Evolutionary conservation across 2,329 filamentous ascomycete genomes (phyloP), one percentile per base, ranked within the genome.

Genomic region (Xylariomycetidae sp.): DNA sequence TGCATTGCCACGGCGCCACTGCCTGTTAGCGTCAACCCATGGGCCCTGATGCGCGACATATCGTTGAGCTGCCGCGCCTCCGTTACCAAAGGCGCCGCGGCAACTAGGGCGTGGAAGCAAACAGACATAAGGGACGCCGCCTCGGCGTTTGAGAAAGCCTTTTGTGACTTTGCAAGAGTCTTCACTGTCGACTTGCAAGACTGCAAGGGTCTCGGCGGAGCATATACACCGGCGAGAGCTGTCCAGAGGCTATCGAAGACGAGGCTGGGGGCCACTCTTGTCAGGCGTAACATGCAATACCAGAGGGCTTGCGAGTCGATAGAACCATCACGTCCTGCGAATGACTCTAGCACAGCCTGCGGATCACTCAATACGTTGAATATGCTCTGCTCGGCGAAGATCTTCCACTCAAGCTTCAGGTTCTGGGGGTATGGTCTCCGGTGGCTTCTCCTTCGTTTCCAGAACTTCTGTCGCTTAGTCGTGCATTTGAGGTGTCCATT

Each of bases 191-290:
- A 61, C 7, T 57, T 58, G 27, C 61, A 51, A 8, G 59, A 54
- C 36, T 64, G 64, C 1, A 72, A 46, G 5, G 59, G 44, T 35
- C 62, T 60, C 2, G 76, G 73, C 2, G 73, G 67, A n/a, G 64
- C 59, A 44, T 81, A 82, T 4, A 82, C 59, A 29, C 65, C 65
- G 6, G 67, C 70, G 2, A 76, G 65, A 5, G 74, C 74, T 42
- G 74, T 63, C 79, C 79, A 84, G 5, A 83, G 61, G 46, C 74
- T 78, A 48, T 81, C 72, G 32, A 80, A 71, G 2, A 82, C 74
- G 14, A 81, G 52, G 29, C 61, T 73, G 4, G 76, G 73, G 12
- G 70, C 67, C 25, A 70, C 66, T 30, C 74, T 64, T 5, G 71
- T 76, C 54, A 82, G 58, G 35, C 72, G 70, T 34, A 78, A 57